Evolutionary conservation across 1,284 basidiomycete genomes (phyloP), one percentile per base, ranked within the genome.

Genomic region (Bondarzewia mesenterica): DNA sequence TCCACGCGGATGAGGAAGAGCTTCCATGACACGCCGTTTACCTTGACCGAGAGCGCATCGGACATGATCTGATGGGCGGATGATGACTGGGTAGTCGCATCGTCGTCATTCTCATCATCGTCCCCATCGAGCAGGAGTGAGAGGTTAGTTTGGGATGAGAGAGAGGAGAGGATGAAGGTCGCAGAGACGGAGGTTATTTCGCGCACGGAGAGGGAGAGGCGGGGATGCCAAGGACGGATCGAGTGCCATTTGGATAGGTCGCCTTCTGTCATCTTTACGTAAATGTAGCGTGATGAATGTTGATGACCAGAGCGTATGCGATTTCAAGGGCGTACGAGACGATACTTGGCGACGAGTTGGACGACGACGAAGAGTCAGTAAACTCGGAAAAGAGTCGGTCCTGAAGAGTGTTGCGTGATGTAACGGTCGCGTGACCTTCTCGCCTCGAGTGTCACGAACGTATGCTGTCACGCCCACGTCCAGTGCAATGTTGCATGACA

Each of bases 171-270:
- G 50, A 85, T 74, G 62, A 90, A 89, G 0, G 86, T 85, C 12
- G 77, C 85, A 2, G 85, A 89, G 46, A 89, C 85, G 0, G 86
- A 89, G 26, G 87, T 87, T 46, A 89, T 80, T 67, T 89, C 86
- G 42, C 78, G 75, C 22, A 88, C 82, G 20, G 74, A 69, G 14
- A 89, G 75, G 1, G 78, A 72, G 16, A 89, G 70, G 29, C 78
- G 78, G 29, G 82, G 82, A 5, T 73, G 72, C 80, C 85, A 88
- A 8, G 85, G 86, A n/a, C 84, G 74, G 55, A 88, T 78, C 12
- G 81, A 68, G 52, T 78, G 80, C 86, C 85, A 89, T 57, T 70
- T 63, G 42, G 59, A 53, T 7, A 14, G 21, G 22, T 32, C 36
- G 51, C 77, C 74, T 52, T 80, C 80, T 22, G 46, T 7, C 16